These are phyloP conservation scores for Serpula lacrymans DNA, from an alignment of 768 basidiomycete genomes.

Conservation along the genomic window DNA sequence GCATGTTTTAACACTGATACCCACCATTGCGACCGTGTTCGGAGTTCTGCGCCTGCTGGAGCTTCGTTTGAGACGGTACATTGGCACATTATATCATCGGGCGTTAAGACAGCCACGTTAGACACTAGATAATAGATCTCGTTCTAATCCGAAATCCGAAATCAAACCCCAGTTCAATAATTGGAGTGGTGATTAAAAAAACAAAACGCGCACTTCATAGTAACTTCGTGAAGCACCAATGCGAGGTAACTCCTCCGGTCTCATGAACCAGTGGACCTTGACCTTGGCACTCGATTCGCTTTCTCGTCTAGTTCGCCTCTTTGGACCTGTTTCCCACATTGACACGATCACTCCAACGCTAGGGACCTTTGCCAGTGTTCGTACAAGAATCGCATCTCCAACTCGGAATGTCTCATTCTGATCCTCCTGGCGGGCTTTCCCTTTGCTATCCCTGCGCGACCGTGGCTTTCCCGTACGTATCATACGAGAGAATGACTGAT, in stretches of 20 bases:
- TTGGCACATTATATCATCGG: conserved; percentile 47
- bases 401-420: conserved; percentile 39
- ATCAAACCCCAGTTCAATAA: conserved; percentile 1
- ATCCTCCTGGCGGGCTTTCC: conserved; percentile 5
- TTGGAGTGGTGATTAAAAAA: not conserved
- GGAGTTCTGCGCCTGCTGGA: conserved; percentile 9
- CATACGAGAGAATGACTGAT: conserved; percentile 24
- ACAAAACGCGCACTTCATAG: conserved; percentile 43
- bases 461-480: conserved; percentile 9
- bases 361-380: conserved; percentile 41
- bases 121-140: conserved; percentile 70
- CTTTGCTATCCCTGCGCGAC: conserved; percentile 14
- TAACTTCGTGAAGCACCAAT: conserved; percentile 60
- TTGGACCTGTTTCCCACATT: conserved; percentile 55
- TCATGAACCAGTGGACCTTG: conserved; percentile 73
- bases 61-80: conserved; percentile 43
- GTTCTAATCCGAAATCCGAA: conserved; percentile 50
- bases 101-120: conserved; percentile 44
- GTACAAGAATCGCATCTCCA: conserved; percentile 68
- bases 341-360: conserved; percentile 69
- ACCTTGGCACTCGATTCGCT: conserved; percentile 46
- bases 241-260: conserved; percentile 59
- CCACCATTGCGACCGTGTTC: conserved; percentile 12
- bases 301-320: conserved; percentile 26
- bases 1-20: conserved; percentile 10